Evolutionary conservation across 2,329 filamentous ascomycete genomes (phyloP).

Genomic region (Ascochyta lentis): DNA sequence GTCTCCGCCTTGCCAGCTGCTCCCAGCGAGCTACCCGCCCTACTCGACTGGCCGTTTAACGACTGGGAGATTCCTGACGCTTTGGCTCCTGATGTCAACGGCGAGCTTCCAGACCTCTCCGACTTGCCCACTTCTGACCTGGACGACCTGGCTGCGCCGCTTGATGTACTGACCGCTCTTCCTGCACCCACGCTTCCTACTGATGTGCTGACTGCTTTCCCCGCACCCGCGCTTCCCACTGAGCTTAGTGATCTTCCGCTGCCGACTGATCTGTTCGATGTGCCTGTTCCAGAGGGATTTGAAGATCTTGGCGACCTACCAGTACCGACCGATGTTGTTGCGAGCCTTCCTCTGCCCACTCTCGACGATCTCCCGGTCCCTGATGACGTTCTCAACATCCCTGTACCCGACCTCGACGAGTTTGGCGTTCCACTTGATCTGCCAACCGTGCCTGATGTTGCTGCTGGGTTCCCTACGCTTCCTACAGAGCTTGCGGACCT

Average conservation of each 20-base stretch:
- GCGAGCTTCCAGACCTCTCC: constrained; percentile 4
- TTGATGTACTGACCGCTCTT: background rate
- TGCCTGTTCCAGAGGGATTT: constrained; percentile 11
- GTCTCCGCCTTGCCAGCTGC: background rate
- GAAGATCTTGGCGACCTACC: background rate
- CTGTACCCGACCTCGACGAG: constrained; percentile 6
- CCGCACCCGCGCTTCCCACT: background rate
- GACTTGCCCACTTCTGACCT: background rate
- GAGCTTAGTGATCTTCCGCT: background rate
- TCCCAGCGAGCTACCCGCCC: background rate
- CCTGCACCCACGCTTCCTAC: background rate
- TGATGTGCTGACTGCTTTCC: background rate
- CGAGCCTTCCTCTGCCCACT: background rate
- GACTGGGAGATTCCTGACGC: background rate
- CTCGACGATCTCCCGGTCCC: background rate
- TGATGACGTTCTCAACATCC: constrained; percentile 3
- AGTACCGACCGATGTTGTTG: background rate
- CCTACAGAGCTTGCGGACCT: background rate
- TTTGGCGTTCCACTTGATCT: background rate
- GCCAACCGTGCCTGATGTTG: background rate
- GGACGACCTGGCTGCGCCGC: background rate
- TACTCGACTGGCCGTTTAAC: constrained; percentile 11
- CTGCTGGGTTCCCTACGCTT: background rate
- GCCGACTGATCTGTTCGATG: background rate
- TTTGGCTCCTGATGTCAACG: background rate